Percentiles rank a stretch among this genome's conserved stretches.
Evolutionary conservation across 345 rosid species (phyloP).

Genomic region (Eucalyptus dawsonii): DNA sequence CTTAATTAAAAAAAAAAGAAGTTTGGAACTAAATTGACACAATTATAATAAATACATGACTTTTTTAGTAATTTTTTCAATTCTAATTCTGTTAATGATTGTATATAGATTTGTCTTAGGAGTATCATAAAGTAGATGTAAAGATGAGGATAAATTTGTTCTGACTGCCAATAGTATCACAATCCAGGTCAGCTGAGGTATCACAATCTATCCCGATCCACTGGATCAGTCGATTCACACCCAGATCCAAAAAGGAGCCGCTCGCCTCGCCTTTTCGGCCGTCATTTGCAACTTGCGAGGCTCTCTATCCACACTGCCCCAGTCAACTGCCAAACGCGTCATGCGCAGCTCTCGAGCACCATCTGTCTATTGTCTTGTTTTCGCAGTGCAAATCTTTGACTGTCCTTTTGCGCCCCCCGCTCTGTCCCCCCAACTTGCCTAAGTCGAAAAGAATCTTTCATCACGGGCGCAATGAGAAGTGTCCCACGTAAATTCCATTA

Average conservation of each 20-base stretch:
- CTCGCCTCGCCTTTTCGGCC: neutral
- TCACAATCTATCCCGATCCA: neutral
- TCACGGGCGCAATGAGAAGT: neutral
- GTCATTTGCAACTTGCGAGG: neutral
- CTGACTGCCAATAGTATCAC: neutral
- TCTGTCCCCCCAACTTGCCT: neutral
- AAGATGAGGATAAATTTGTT: neutral
- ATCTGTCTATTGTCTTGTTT: neutral
- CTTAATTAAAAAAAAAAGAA: rapidly evolving
- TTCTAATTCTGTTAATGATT: neutral
- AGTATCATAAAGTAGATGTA: neutral
- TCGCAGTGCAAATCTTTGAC: neutral
- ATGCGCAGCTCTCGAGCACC: neutral
- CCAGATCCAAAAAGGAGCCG: neutral
- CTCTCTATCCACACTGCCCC: neutral
- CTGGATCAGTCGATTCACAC: neutral
- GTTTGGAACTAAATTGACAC: no score
- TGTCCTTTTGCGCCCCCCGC: neutral
- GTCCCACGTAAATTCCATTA: neutral
- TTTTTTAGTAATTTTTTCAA: neutral
- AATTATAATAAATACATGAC: neutral
- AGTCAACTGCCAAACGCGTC: neutral
- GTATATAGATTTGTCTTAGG: neutral
- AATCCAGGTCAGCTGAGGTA: neutral
- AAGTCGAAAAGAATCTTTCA: neutral